phyloP scores from a whole-genome alignment of 116 monocot species.

The Dioscorea cayenensis region DNA sequence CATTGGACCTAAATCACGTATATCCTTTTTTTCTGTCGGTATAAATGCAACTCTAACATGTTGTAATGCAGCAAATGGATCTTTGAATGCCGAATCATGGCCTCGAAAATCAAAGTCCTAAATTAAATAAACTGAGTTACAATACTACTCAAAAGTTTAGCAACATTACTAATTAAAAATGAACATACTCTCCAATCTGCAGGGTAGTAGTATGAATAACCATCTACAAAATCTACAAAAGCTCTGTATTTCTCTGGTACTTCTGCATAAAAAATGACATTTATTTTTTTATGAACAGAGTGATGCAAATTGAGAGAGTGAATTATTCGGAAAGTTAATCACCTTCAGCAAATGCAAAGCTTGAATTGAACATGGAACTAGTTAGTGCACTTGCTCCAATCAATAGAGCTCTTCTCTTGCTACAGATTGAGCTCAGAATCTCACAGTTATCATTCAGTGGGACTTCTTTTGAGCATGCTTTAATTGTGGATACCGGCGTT shows the following conservation, averaged over 20 bases:
- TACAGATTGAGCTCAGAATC: conserved; percentile 21
- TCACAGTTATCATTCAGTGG: conserved; percentile 3
- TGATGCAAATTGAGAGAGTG: background rate
- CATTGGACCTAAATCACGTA: conserved; percentile 79
- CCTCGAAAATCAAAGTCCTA: conserved; percentile 81
- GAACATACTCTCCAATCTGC: conserved; percentile 80
- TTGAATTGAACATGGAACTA: conserved; percentile 24
- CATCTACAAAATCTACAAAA: conserved; percentile 76
- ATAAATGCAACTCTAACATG: conserved; percentile 84
- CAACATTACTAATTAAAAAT: background rate
- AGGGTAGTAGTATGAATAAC: conserved; percentile 82
- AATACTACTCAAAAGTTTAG: background rate
- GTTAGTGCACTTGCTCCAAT: conserved; percentile 44
- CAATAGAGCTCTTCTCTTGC: conserved; percentile 45
- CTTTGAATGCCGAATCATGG: conserved; percentile 91
- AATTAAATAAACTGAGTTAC: background rate
- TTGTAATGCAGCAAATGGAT: conserved; percentile 62
- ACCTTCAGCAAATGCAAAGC: conserved; percentile 66
- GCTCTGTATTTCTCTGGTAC: conserved; percentile 53
- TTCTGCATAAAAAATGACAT: conserved; percentile 27
- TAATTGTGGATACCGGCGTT: conserved; percentile 1
- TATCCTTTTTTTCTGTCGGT: conserved; percentile 66
- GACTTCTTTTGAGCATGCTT: conserved; percentile 12
- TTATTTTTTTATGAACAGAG: background rate
- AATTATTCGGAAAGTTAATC: background rate